phyloP scores from a whole-genome alignment of 352 stramenopile species.

The Pythium phragmitis region DNA sequence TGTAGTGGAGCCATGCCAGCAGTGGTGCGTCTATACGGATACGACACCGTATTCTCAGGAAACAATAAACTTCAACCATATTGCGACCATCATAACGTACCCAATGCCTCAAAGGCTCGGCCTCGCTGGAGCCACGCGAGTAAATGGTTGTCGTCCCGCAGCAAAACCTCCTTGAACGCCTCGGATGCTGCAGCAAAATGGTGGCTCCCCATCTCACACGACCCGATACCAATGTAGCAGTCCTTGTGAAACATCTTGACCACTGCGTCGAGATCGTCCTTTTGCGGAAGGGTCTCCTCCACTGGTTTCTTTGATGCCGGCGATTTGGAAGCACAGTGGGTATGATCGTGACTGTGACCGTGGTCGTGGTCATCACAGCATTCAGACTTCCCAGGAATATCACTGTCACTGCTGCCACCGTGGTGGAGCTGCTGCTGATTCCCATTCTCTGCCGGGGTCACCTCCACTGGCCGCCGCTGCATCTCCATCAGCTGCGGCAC shows the following conservation, averaged over 20 bases:
- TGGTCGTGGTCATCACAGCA: conserved; percentile 10
- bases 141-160: conserved; percentile 48
- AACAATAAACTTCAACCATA: background rate
- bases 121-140: conserved; percentile 55
- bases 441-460: background rate
- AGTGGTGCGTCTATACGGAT: conserved; percentile 35
- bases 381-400: background rate
- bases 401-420: conserved; percentile 1
- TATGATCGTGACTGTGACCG: conserved; percentile 17
- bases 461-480: conserved; percentile 17
- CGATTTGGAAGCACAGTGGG: conserved; percentile 1
- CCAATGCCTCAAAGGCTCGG: conserved; percentile 54
- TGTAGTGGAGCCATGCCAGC: conserved; percentile 73
- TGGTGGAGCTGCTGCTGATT: conserved; percentile 7
- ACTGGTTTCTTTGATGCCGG: background rate
- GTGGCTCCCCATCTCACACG: conserved; percentile 33
- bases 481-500: conserved; percentile 36
- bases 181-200: conserved; percentile 46
- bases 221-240: conserved; percentile 52
- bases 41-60: background rate
- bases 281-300: conserved; percentile 31
- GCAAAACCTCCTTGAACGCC: conserved; percentile 67
- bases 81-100: conserved; percentile 3
- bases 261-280: conserved; percentile 51
- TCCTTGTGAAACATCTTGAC: conserved; percentile 73